Conservation (phyloP, 192 early-diverging fungal species). For the Entophlyctis helioformis region DNA sequence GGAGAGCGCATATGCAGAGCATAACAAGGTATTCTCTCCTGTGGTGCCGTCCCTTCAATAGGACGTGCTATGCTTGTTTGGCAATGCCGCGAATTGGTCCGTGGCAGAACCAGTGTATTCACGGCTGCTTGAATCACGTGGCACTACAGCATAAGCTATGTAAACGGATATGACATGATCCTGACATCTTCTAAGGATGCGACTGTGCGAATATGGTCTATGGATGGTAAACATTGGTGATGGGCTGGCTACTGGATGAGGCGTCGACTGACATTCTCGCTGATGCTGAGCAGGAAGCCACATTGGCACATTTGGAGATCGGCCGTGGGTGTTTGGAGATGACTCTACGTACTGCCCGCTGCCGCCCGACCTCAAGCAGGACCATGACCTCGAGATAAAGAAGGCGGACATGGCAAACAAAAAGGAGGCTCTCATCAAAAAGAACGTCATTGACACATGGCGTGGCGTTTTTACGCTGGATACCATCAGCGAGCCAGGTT, state of each 20-base stretch:
- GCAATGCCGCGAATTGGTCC: too few species aligned
- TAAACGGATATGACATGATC: constrained; percentile 26
- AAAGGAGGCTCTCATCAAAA: constrained; percentile 27
- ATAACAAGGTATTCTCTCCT: constrained; percentile 21
- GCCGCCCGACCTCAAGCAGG: constrained; percentile 26
- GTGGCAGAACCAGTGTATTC: too few species aligned
- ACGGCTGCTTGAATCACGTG: neutral
- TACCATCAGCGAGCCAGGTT: neutral
- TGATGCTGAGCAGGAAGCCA: constrained; percentile 17
- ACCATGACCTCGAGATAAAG: constrained; percentile 19
- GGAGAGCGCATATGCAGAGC: constrained; percentile 34
- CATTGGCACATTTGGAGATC: constrained; percentile 42
- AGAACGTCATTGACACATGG: constrained; percentile 30
- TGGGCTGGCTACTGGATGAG: neutral
- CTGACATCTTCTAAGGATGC: constrained; percentile 34
- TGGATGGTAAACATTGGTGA: constrained; percentile 4
- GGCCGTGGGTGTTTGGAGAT: constrained; percentile 32
- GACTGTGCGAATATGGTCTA: constrained; percentile 34
- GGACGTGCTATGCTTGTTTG: neutral
- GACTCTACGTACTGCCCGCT: constrained; percentile 24
- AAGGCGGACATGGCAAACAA: constrained; percentile 19
- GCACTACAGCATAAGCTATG: constrained; percentile 21
- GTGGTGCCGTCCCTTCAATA: neutral
- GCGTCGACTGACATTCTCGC: neutral
- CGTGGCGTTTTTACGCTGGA: constrained; percentile 3